Percentiles rank a stretch among this genome's conserved stretches.
These are phyloP conservation scores for Erythrophleum fordii DNA, from an alignment of 306 rosid genomes.

Conservation along the genomic window DNA sequence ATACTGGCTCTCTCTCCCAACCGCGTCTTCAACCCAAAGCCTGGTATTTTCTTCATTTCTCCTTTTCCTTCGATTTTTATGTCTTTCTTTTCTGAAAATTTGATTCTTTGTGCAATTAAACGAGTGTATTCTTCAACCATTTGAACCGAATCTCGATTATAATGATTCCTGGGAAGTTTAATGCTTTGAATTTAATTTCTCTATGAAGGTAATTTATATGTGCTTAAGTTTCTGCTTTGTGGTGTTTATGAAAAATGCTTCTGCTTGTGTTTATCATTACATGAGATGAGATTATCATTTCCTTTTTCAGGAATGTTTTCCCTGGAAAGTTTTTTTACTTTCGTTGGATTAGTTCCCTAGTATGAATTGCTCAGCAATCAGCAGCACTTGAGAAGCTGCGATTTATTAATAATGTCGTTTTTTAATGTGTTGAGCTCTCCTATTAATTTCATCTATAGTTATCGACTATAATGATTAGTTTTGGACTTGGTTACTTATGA, in stretches of 20 bases:
- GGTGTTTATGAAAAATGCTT: not conserved
- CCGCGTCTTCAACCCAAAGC: conserved; percentile 53
- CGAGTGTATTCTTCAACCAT: not conserved
- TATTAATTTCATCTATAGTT: too few species aligned
- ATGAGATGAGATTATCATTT: not conserved
- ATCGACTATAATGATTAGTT: too few species aligned
- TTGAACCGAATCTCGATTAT: not conserved
- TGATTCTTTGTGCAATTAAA: not conserved
- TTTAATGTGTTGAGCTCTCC: conserved; percentile 2
- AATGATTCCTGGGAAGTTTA: not conserved
- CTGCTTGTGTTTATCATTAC: not conserved
- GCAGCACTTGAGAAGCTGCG: not conserved
- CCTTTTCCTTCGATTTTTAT: not conserved
- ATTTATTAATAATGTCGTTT: not conserved
- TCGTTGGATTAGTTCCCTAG: not conserved
- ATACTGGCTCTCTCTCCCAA: conserved; percentile 55
- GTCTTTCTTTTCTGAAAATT: not conserved
- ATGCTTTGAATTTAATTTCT: not conserved
- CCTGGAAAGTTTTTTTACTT: too few species aligned
- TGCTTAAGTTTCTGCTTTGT: not conserved
- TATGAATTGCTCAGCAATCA: not conserved
- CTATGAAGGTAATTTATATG: not conserved
- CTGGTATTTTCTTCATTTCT: conserved; percentile 43
- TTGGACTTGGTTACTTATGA: too few species aligned
- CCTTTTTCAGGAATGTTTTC: not conserved